Base-by-base conservation (phyloP, 1,284 basidiomycete species). In the Earliella scabrosa region DNA sequence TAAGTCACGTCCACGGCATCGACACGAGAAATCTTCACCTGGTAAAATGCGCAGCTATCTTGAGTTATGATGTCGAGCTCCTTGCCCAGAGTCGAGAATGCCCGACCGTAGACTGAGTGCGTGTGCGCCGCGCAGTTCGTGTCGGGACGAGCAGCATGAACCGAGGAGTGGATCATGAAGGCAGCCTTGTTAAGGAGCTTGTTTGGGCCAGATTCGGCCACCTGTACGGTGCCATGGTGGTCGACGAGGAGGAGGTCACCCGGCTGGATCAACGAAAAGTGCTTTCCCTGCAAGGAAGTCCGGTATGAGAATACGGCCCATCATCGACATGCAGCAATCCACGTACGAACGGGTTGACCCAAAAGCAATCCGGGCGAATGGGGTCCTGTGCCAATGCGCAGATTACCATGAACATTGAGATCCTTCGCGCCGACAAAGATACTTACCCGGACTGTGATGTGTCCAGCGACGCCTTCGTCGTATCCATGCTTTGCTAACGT, bases 81-180 rank as follows among this genome's bases (percentile, higher is more conserved):
- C 39, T 78, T 75, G 9, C 85, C 85, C 7, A 88, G 76, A 1
- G 81, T 75, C 13, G 80, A 77, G 72, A 85, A 88, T 0, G 85
- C 80, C 63, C 83, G 83, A 16, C 85, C 87, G 65, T 82, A 75
- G 23, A 82, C 71, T 3, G 81, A 82, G 68, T 89, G 86, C 18
- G 81, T 82, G 69, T 88, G 87, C 5, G 85, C 86, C 4, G 84
- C 85, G 36, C 85, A 85, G 35, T 82, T 64, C n/a, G 87, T 77
- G 63, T 88, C 86, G 0, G 84, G 83, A 21, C 85, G 80, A n/a
- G 81, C 79, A 14, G 74, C 73, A 65, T 86, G 85, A 46, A 87
- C 77, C 3, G 82, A 79, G 26, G 80, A 79, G 64, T 83, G 81
- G 54, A 80, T 79, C 54, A 77, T 79, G 63, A 77, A 83, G 1